Percentiles rank a stretch among this genome's conserved stretches.
phyloP scores from a whole-genome alignment of 768 basidiomycete species.

The Termitomyces sp. region DNA sequence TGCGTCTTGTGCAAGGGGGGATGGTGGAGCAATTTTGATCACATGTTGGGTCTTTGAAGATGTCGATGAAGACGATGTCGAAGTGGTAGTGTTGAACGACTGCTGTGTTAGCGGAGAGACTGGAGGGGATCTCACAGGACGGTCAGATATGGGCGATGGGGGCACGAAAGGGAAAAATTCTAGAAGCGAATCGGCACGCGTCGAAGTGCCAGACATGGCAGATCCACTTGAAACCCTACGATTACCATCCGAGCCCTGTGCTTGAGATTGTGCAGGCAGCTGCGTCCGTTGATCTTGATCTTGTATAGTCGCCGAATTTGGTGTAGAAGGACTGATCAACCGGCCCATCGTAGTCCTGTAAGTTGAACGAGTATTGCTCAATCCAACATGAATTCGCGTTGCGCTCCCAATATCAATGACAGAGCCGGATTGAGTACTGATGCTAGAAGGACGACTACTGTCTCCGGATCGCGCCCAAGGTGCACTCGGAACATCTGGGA shows the following conservation, averaged over 20 bases:
- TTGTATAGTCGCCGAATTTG: conserved; percentile 36
- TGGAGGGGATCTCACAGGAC: conserved; percentile 69
- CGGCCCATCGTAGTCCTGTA: conserved; percentile 62
- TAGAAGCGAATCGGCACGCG: conserved; percentile 77
- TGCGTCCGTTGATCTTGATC: conserved; percentile 67
- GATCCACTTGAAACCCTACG: conserved; percentile 63
- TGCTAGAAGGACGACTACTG: conserved; percentile 51
- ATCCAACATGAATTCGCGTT: conserved; percentile 62
- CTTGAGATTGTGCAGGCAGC: conserved; percentile 61
- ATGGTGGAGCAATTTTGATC: conserved; percentile 38
- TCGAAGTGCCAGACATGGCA: conserved; percentile 61
- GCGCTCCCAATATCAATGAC: conserved; percentile 58
- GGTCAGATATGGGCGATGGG: conserved; percentile 83
- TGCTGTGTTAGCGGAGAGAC: conserved; percentile 69
- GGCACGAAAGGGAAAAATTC: conserved; percentile 89
- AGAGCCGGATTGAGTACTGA: conserved; percentile 59
- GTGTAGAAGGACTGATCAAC: conserved; percentile 45
- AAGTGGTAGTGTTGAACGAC: conserved; percentile 31
- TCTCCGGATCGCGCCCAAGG: conserved; percentile 37
- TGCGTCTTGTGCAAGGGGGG: conserved; percentile 53
- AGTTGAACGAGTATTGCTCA: conserved; percentile 39
- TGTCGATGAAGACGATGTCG: conserved; percentile 52
- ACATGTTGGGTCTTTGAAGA: conserved; percentile 41
- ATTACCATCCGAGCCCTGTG: conserved; percentile 42
- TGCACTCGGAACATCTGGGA: conserved; percentile 30